Base-by-base conservation (phyloP, 2,329 filamentous ascomycete species). In the Diplocarpon rosae region DNA sequence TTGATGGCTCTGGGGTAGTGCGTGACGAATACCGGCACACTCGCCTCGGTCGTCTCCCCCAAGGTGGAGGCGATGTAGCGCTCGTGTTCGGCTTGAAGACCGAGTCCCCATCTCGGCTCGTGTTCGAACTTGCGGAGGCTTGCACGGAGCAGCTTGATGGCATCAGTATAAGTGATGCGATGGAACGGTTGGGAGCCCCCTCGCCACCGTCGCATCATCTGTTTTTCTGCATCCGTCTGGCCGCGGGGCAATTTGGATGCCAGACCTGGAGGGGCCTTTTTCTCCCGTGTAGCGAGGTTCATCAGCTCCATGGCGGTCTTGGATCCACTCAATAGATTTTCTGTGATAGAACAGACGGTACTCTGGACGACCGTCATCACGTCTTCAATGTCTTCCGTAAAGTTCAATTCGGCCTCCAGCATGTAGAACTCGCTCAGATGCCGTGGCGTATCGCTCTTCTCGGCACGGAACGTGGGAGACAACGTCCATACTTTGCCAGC, bases 351-450 rank as follows among this genome's bases (percentile, higher is more conserved):
- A 34, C 76, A 76, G 40, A 95, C 69, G 73, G 95, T 79, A 43
- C 80, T 70, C 63, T 96, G 87, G 2, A 87, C 75, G n/a, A 90
- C 64, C 45, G 80, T 70, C 75, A 94, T 92, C 55, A 98, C 71
- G 20, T 74, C 68, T 27, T 73, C 67, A 52, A 95, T 70, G 51
- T 78, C 68, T 37, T 84, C 72, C 34, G 82, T 75, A 62, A 95
- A 95, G 57, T 79, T 82, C 61, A 89, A 70, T 64, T 98, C 92
- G 13, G 82, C 89, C 65, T 98, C 92, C 2, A 98, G 75, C 92
- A 98, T 96, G 66, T 96, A 96, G 59, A 98, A 96, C 61, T 98
- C 92, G 67, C 87, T 95, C 49, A 98, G 70, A 65, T 98, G 92
- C 24, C 92, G 80, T 5, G 88, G 81, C 0, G 92, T 96, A 59